Evolutionary conservation across 2,329 filamentous ascomycete species (phyloP).

Genomic region (Paracoccidioides brasiliensis): DNA sequence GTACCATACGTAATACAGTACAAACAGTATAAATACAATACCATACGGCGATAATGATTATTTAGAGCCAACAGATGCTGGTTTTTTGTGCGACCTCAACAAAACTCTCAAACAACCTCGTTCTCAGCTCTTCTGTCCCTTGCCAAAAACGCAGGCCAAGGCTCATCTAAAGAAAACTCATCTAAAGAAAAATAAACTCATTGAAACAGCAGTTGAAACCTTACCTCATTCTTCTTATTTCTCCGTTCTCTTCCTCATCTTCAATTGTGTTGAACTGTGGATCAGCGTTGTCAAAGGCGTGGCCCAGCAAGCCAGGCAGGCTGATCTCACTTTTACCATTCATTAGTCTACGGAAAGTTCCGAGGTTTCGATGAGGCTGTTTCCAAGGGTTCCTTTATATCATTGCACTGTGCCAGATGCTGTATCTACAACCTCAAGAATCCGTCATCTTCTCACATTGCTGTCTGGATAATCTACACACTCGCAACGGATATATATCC

Average conservation of each 20-base stretch:
- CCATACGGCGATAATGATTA: not conserved
- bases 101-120: too few species aligned
- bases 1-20: not conserved
- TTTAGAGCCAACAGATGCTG: too few species aligned
- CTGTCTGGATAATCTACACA: too few species aligned
- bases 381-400: not conserved
- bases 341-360: not conserved
- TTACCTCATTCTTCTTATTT: not conserved
- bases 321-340: not conserved
- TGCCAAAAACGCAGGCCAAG: too few species aligned
- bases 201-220: not conserved
- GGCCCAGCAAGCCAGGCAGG: not conserved
- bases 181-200: too few species aligned
- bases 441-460: too few species aligned
- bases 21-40: not conserved
- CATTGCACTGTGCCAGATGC: too few species aligned
- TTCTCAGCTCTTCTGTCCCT: too few species aligned
- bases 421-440: too few species aligned
- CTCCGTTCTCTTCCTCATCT: not conserved
- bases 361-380: not conserved
- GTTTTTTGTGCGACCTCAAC: too few species aligned
- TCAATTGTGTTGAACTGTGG: not conserved
- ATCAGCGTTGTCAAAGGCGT: not conserved
- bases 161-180: too few species aligned
- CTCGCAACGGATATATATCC: too few species aligned